Evolutionary conservation across 2,329 filamentous ascomycete genomes (phyloP).

Genomic region (Clathrospora elynae): DNA sequence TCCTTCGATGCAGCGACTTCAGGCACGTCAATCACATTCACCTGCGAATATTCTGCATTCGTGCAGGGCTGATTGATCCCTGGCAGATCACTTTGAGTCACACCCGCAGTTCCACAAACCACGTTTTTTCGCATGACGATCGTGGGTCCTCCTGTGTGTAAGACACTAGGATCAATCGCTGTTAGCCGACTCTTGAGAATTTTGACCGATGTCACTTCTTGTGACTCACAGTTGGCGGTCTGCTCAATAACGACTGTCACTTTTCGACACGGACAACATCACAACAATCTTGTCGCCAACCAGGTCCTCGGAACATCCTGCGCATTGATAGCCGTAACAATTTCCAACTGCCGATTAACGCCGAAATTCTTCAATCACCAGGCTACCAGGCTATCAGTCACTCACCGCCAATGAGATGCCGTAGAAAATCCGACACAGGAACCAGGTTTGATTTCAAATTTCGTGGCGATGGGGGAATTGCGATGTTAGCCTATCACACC

Average conservation of each 20-base stretch:
- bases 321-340: slow-evolving; percentile 12
- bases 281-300: slow-evolving; percentile 13
- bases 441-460: no score
- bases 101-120: slow-evolving; percentile 28
- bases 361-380: not conserved
- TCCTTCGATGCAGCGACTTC: slow-evolving; percentile 27
- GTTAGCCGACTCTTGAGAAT: not conserved
- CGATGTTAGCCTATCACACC: not conserved
- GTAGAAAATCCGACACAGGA: not conserved
- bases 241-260: slow-evolving; percentile 12
- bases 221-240: slow-evolving; percentile 24
- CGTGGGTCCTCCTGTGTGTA: slow-evolving; percentile 13
- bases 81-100: slow-evolving; percentile 30
- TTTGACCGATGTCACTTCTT: slow-evolving; percentile 5
- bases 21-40: slow-evolving; percentile 36
- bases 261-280: slow-evolving; percentile 15
- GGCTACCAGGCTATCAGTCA: not conserved
- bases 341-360: slow-evolving; percentile 14
- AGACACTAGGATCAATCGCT: no score
- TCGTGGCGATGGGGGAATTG: not conserved
- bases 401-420: not conserved
- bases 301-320: slow-evolving; percentile 15
- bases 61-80: slow-evolving; percentile 17
- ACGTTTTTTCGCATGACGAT: slow-evolving; percentile 20
- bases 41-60: slow-evolving; percentile 21